Base-by-base conservation (phyloP, 495 filamentous ascomycete genomes). In the Penicillium goetzii region DNA sequence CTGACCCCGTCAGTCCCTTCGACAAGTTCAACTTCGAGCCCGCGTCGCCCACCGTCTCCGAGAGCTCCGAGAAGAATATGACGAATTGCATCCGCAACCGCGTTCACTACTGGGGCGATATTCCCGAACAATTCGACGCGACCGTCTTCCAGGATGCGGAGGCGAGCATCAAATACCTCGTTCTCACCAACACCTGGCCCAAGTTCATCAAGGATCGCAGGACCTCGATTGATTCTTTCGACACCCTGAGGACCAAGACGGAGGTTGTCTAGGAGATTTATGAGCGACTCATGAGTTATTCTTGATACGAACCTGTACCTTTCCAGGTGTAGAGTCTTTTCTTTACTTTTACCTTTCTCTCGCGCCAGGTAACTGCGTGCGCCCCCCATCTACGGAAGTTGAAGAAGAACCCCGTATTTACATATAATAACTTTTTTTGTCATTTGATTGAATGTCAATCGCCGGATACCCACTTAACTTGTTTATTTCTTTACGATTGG, bases 151-250 rank as follows among this genome's bases (percentile, higher is more conserved):
- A 88, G 55, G 77, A 70, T 1, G 86, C 88, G 0, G 81, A 89
- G 70, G 69, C 76, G 40, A 85, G 82, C 58, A 85, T 90, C 76
- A 89, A 88, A 75, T 87, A 89, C 64, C 77, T 90, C 21, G 87
- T 91, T 2, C 80, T 88, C 60, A 88, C 85, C 7, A 89, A 90
- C 68, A 90, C 88, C 11, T 91, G 88, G 88, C 85, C 85, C 26
- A 88, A 87, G 72, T 89, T 87, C 45, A 81, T 89, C 47, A 54
- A 52, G 56, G 59, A 55, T 28, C 66, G 59, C 38, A 52, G 70
- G 11, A 51, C 30, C 36, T 74, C 72, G 47, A 47, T 61, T 5
- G 57, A 43, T 30, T 77, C 67, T 19, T 56, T 71, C 17, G 56
- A 59, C 21, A 49, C 49, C 25, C 51, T 68, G 2, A 54, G 53